Conservation (phyloP, 768 basidiomycete species). For the Pulveroboletus sp. region DNA sequence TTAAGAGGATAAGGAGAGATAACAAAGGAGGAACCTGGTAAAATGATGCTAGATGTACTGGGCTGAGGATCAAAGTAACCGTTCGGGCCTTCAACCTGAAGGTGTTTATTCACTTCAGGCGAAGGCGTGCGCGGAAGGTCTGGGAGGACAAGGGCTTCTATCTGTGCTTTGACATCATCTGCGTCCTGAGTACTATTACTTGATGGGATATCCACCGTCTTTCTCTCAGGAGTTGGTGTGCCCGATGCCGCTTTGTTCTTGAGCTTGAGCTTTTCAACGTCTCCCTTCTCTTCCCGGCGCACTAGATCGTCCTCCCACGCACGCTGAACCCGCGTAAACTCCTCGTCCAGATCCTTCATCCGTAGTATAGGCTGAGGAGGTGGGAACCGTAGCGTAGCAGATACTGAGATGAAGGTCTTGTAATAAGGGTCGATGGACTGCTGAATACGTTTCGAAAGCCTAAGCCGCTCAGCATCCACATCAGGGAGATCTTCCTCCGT, state of each 20-base stretch:
- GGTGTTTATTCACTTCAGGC: constrained; percentile 24
- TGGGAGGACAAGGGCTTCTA: constrained; percentile 49
- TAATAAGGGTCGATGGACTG: constrained; percentile 81
- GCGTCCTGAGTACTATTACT: constrained; percentile 22
- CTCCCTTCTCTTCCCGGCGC: constrained; percentile 65
- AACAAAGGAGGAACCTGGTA: constrained; percentile 31
- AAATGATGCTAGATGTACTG: constrained; percentile 25
- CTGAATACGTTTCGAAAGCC: constrained; percentile 75
- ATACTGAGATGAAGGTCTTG: constrained; percentile 89
- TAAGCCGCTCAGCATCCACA: constrained; percentile 68
- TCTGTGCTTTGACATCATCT: constrained; percentile 65
- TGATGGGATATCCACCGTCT: constrained; percentile 6
- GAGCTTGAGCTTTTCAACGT: constrained; percentile 14
- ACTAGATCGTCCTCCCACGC: constrained; percentile 89
- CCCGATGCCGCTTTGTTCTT: constrained; percentile 17
- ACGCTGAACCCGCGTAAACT: constrained; percentile 63
- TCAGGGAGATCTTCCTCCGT: constrained; percentile 53
- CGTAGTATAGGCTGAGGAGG: constrained; percentile 85
- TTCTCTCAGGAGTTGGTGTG: constrained; percentile 30
- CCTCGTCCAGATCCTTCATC: constrained; percentile 87
- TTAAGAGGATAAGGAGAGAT: constrained; percentile 30
- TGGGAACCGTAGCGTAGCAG: constrained; percentile 87
- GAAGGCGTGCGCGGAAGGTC: constrained; percentile 39
- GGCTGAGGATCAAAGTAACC: constrained; percentile 45
- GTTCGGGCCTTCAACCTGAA: constrained; percentile 30